Conservation (phyloP, 2,329 filamentous ascomycete species). For the Spiromastix sp. region DNA sequence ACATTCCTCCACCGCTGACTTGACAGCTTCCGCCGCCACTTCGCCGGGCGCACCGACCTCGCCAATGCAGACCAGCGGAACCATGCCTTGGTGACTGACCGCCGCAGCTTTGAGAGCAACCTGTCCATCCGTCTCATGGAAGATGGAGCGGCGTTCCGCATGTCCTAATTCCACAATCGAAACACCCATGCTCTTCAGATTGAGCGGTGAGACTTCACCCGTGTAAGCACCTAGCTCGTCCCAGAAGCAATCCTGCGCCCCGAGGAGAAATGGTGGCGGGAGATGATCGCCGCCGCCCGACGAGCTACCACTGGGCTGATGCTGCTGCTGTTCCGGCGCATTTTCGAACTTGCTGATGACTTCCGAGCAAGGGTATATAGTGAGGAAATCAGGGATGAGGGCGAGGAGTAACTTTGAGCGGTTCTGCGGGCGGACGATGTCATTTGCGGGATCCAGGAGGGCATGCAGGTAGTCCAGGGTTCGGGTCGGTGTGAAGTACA, state of each 20-base stretch:
- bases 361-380: slow-evolving; percentile 42
- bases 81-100: slow-evolving; percentile 56
- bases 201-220: slow-evolving; percentile 62
- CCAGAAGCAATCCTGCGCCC: slow-evolving; percentile 67
- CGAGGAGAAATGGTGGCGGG: slow-evolving; percentile 47
- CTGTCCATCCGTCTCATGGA: slow-evolving; percentile 61
- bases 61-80: slow-evolving; percentile 72
- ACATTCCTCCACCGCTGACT: slow-evolving; percentile 56
- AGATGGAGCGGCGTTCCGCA: slow-evolving; percentile 63
- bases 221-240: slow-evolving; percentile 65
- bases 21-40: slow-evolving; percentile 39
- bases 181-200: slow-evolving; percentile 58
- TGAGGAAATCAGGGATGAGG: slow-evolving; percentile 67
- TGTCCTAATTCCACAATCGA: slow-evolving; percentile 70
- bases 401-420: slow-evolving; percentile 56
- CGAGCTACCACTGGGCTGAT: slow-evolving; percentile 25
- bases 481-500: slow-evolving; percentile 56
- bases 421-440: slow-evolving; percentile 32
- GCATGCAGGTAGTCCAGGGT: slow-evolving; percentile 46
- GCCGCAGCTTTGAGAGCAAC: slow-evolving; percentile 61
- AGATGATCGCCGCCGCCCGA: slow-evolving; percentile 29
- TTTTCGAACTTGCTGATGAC: slow-evolving; percentile 23
- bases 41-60: slow-evolving; percentile 48
- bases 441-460: slow-evolving; percentile 38
- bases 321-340: slow-evolving; percentile 9